Evolutionary conservation across 164 flowering plant species (phyloP).

Genomic region (Vitis rotundifolia): DNA sequence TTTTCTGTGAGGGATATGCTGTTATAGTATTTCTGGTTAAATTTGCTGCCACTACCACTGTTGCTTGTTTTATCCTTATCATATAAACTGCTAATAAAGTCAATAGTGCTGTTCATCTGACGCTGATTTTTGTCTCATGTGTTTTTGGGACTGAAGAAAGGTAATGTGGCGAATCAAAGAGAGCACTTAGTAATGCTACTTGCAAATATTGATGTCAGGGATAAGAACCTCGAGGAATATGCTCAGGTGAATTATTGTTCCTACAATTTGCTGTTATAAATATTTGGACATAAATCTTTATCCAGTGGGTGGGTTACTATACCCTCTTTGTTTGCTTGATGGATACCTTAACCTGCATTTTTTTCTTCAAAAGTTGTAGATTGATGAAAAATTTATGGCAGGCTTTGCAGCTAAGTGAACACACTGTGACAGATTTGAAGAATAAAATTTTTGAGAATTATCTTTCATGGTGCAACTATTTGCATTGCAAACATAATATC

Average conservation of each 20-base stretch:
- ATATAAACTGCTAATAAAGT: not conserved
- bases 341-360: not conserved
- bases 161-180: constrained; percentile 97
- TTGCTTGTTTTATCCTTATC: not conserved
- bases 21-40: not conserved
- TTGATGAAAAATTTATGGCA: constrained; percentile 8
- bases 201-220: constrained; percentile 77
- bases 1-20: not conserved
- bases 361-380: not conserved
- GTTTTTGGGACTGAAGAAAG: constrained; percentile 59
- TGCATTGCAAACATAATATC: constrained; percentile 54
- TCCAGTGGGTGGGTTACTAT: not conserved
- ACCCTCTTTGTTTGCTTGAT: not conserved
- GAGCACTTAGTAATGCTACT: constrained; percentile 94
- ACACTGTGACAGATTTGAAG: constrained; percentile 53
- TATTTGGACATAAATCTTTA: too few relatives aligned
- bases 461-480: constrained; percentile 82
- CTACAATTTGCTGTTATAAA: not conserved
- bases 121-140: not conserved
- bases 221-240: constrained; percentile 35
- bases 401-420: constrained; percentile 50
- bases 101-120: not conserved
- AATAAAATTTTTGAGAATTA: constrained; percentile 82
- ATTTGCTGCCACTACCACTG: not conserved
- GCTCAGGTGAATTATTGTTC: constrained; percentile 39